Evolutionary conservation across 2,329 filamentous ascomycete species (phyloP).

Genomic region (Neoascochyta sp.): DNA sequence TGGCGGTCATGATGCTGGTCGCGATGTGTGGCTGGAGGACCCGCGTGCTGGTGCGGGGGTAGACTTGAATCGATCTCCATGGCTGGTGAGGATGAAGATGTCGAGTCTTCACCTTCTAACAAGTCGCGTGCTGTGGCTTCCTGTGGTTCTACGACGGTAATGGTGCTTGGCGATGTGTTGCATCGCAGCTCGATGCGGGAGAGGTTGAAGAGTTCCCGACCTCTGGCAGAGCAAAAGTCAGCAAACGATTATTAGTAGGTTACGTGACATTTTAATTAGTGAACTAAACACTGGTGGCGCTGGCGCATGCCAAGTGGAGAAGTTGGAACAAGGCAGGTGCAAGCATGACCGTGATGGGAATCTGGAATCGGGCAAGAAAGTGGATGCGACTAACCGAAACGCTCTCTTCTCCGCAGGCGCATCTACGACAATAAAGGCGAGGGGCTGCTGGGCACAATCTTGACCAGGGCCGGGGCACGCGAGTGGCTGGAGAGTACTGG

Average conservation of each 20-base stretch:
- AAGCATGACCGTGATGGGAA: too few species aligned
- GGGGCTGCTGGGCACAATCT: too few species aligned
- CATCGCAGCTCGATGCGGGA: slow-evolving; percentile 38
- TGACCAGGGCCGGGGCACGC: slow-evolving; percentile 24
- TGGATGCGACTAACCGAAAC: slow-evolving; percentile 32
- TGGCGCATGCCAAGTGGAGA: too few species aligned
- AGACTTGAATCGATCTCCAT: slow-evolving; percentile 34
- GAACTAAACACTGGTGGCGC: too few species aligned
- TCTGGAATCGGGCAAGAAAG: slow-evolving; percentile 2
- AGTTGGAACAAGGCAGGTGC: too few species aligned
- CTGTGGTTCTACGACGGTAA: slow-evolving; percentile 25
- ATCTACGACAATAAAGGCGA: slow-evolving; percentile 30
- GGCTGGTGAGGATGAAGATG: slow-evolving; percentile 14
- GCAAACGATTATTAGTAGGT: neutral
- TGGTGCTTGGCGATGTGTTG: slow-evolving; percentile 21
- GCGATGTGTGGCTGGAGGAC: too few species aligned
- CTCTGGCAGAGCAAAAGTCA: slow-evolving; percentile 17
- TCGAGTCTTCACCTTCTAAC: slow-evolving; percentile 15
- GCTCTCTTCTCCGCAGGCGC: slow-evolving; percentile 23
- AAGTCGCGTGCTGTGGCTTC: slow-evolving; percentile 20
- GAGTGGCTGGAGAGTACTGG: slow-evolving; percentile 36
- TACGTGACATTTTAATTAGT: too few species aligned
- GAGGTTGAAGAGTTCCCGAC: slow-evolving; percentile 41
- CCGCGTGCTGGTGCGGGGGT: slow-evolving; percentile 12
- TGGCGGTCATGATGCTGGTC: slow-evolving; percentile 15